A percentile compares a stretch with the other conserved stretches of the same genome.
These are phyloP conservation scores for Quercus engelmannii DNA, from an alignment of 306 rosid genomes.

Conservation along the genomic window DNA sequence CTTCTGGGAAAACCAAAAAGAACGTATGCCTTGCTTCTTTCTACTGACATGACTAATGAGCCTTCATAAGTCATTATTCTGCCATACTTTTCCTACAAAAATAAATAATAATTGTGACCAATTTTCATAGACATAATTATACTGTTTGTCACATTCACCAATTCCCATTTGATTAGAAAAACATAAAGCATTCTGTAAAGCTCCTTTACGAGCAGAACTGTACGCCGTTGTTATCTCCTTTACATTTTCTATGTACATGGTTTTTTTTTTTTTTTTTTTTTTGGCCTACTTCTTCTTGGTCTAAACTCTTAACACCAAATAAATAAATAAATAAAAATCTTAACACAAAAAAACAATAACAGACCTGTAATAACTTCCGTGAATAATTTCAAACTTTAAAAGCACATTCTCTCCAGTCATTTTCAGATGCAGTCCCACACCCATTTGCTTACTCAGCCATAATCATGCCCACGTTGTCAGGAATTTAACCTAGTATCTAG, in stretches of 20 bases:
- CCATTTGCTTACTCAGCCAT: constrained; percentile 11
- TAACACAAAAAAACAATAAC: background rate
- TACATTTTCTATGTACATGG: background rate
- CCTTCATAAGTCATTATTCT: background rate
- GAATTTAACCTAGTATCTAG: no score
- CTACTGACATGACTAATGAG: background rate
- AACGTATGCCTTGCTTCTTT: background rate
- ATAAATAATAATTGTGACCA: background rate
- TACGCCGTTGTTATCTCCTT: background rate
- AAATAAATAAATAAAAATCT: no score
- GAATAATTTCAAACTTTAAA: background rate
- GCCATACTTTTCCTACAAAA: background rate
- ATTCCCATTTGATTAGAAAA: background rate
- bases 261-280: background rate
- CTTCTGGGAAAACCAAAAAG: background rate
- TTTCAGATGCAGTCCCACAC: constrained; percentile 1
- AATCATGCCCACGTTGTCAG: background rate
- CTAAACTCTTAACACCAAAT: no score
- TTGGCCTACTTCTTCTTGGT: background rate
- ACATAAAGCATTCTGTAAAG: background rate
- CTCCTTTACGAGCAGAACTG: background rate
- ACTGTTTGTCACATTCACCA: background rate
- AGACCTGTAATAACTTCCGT: background rate
- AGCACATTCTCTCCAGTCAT: constrained; percentile 11
- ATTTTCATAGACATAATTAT: background rate